Percentiles rank a stretch among this genome's conserved stretches.
These are phyloP conservation scores for Endothia cerciana DNA, from an alignment of 2,329 filamentous ascomycete species.

Conservation along the genomic window DNA sequence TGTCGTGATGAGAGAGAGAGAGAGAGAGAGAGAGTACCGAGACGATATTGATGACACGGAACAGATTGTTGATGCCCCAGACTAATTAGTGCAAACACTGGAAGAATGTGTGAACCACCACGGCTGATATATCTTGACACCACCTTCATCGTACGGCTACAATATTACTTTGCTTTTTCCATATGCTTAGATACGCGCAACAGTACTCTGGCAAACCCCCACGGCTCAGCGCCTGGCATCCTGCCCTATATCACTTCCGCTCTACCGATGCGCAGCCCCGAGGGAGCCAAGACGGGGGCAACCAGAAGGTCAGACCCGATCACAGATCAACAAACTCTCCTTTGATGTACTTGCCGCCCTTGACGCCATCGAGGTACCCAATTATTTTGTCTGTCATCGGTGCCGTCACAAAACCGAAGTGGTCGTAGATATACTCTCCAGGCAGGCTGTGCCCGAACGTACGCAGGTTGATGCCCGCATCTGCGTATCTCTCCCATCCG, in stretches of 20 bases:
- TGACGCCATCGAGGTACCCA: slow-evolving; percentile 11
- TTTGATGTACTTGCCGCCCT: slow-evolving; percentile 13
- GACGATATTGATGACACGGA: no score
- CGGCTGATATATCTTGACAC: neutral
- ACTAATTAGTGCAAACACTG: no score
- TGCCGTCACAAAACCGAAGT: slow-evolving; percentile 54
- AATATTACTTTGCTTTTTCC: neutral
- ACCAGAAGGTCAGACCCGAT: neutral
- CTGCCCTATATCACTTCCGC: neutral
- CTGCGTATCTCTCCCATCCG: slow-evolving; percentile 60
- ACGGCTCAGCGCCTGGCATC: neutral
- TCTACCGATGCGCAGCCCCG: no score
- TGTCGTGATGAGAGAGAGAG: no score
- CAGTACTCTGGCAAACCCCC: neutral
- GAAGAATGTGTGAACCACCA: no score
- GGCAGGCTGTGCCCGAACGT: slow-evolving; percentile 56
- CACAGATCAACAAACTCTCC: slow-evolving; percentile 21
- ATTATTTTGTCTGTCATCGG: slow-evolving; percentile 40
- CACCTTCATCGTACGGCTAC: neutral
- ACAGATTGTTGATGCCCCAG: no score
- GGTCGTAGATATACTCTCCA: slow-evolving; percentile 53
- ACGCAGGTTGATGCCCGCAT: slow-evolving; percentile 53
- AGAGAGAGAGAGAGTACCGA: no score
- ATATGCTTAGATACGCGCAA: neutral
- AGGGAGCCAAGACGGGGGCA: no score